Evolutionary conservation across 106 monocot genomes (phyloP), one percentile per base, ranked within the genome.

Genomic region (Narthecium ossifragum): DNA sequence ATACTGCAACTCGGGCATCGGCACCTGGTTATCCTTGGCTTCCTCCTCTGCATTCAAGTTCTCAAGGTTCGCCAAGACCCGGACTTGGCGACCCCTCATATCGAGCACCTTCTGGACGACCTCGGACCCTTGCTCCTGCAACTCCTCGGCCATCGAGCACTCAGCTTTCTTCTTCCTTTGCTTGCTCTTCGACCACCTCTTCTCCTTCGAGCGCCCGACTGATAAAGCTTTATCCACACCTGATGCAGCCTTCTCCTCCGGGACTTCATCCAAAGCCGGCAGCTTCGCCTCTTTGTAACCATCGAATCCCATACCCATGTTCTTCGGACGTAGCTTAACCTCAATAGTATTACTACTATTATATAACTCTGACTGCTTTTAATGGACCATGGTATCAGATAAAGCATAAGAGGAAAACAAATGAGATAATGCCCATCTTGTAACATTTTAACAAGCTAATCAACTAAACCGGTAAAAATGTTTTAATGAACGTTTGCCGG

Each of bases 1-100:
- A 33, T 90, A 78, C 75, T 94, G 94, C 24, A 94, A 74, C 80
- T 94, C 94, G 2, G 88, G 88, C 90, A 94, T 94, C 6, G 94
- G 85, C 23, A 94, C 61, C n/a, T 83, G 75, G 20, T 83, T 82
- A 22, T 80, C 86, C 72, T 78, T 75, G 25, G 76, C 82, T 55
- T 86, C 80, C 31, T 78, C 80, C 65, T 94, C 89, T 0, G 75
- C 85, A 71, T 94, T 94, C 73, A 94, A 80, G 47, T 80, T 82
- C 67, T 94, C 86, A 39, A 94, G 46, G 62, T 80, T 83, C 1
- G 83, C 62, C 55, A 94, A 52, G 10, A 94, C 78, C 26, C 81
- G 65, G 26, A 86, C 90, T 66, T 94, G 94, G 0, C 83, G 94
- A 3, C 94, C 94, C 33, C 89, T 72, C 94, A 90, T 94, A 57